These are phyloP conservation scores for Aspergillus fumigatiaffinis DNA, from an alignment of 2,329 filamentous ascomycete species.

Conservation along the genomic window DNA sequence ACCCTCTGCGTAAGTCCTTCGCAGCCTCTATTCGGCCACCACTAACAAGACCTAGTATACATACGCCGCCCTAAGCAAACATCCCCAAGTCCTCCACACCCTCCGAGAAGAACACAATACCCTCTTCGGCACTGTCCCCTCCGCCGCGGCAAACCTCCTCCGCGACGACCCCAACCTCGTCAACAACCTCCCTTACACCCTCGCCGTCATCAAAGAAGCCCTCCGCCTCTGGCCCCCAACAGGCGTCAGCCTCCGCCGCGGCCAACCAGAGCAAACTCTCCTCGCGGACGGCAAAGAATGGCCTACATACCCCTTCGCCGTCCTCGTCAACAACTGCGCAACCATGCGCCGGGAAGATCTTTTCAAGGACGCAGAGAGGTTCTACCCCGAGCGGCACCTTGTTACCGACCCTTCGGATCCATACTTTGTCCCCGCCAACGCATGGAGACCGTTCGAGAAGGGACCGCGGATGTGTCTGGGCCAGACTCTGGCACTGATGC, in stretches of 20 bases:
- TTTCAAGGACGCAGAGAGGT: slow-evolving; percentile 19
- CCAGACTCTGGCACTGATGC: slow-evolving; percentile 46
- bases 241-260: slow-evolving; percentile 12
- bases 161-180: slow-evolving; percentile 43
- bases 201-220: slow-evolving; percentile 53
- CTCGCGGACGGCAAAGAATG: slow-evolving; percentile 9
- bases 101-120: slow-evolving; percentile 50
- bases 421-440: slow-evolving; percentile 29
- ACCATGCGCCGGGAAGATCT: slow-evolving; percentile 14
- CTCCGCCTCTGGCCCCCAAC: slow-evolving; percentile 51
- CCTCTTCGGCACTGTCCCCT: slow-evolving; percentile 46
- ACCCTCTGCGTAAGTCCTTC: slow-evolving; percentile 9
- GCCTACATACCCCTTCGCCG: slow-evolving; percentile 11
- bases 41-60: slow-evolving; percentile 18
- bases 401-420: slow-evolving; percentile 22
- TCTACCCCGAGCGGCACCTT: slow-evolving; percentile 37
- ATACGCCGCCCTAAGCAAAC: slow-evolving; percentile 35
- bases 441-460: slow-evolving; percentile 49
- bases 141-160: slow-evolving; percentile 37
- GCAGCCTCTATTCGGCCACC: no score
- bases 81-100: slow-evolving; percentile 30
- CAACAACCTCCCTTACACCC: slow-evolving; percentile 51
- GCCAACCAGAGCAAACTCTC: slow-evolving; percentile 7
- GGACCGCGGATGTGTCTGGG: slow-evolving; percentile 49
- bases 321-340: slow-evolving; percentile 15